phyloP scores from a whole-genome alignment of 371 early-diverging fungal species.

The Zancudomyces culisetae region DNA sequence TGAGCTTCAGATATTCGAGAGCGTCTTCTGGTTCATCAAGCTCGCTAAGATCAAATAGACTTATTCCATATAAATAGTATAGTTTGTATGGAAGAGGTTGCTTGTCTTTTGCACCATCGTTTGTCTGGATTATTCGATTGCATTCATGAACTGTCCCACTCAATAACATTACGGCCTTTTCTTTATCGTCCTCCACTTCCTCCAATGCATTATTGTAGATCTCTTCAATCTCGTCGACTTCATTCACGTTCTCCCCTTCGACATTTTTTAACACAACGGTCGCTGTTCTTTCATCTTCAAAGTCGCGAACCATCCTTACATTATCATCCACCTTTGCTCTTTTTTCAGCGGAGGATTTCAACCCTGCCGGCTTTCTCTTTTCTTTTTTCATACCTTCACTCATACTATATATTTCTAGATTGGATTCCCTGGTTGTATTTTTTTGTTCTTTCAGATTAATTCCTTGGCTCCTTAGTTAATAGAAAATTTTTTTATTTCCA shows the following conservation, averaged over 20 bases:
- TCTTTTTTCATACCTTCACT: background rate
- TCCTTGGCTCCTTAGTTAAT: too few species aligned
- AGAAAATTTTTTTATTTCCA: too few species aligned
- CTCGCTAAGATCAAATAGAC: slow-evolving; percentile 14
- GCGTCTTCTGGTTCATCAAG: slow-evolving; percentile 7
- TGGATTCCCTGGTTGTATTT: background rate
- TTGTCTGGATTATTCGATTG: slow-evolving; percentile 15
- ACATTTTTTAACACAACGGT: slow-evolving; percentile 19
- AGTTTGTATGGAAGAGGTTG: slow-evolving; percentile 9
- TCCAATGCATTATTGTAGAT: slow-evolving; percentile 12
- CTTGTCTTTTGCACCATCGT: slow-evolving; percentile 1
- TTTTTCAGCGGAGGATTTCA: slow-evolving; percentile 18
- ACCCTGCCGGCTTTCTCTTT: slow-evolving; percentile 19
- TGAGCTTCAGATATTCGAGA: slow-evolving; percentile 11
- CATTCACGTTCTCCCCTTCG: slow-evolving; percentile 9
- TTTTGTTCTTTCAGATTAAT: background rate
- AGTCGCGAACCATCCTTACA: slow-evolving; percentile 10
- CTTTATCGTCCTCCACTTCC: slow-evolving; percentile 10
- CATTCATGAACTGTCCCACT: slow-evolving; percentile 24
- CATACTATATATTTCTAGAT: background rate
- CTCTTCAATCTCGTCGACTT: slow-evolving; percentile 21
- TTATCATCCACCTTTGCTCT: slow-evolving; percentile 5
- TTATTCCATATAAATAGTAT: slow-evolving; percentile 20
- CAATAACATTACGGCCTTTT: slow-evolving; percentile 11
- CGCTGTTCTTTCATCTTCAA: slow-evolving; percentile 17